Base-by-base conservation (phyloP, 441 rosid species). In the Viola pubescens region DNA sequence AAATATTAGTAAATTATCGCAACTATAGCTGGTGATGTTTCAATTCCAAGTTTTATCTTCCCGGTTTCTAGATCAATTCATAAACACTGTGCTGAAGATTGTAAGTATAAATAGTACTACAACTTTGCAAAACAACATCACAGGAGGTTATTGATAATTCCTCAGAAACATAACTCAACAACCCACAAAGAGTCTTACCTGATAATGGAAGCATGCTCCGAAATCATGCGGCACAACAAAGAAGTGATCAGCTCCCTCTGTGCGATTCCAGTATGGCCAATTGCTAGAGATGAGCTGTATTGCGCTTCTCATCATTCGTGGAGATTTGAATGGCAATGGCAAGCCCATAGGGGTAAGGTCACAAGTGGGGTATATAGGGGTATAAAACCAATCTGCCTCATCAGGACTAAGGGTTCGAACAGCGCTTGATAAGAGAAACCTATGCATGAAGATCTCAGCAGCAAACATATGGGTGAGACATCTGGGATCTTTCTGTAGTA, bases 391-490 rank as follows among this genome's bases (percentile, higher is more conserved):
- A 71, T 91, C 98, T 10, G 96, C 98, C 66, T 86, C 96, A 38
- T 84, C 83, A 0, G 96, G 96, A 66, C 85, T 82, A 53, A 72
- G 84, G 2, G 98, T 88, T 48, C 91, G 81, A 59, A 91, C 95
- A 5, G 92, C 79, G 40, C 96, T 91, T 5, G 98, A 85, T 62
- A 91, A 68, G 10, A 91, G 88, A 69, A 91, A 88, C 63, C 95
- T 74, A 61, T 91, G 98, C 96, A 88, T 88, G 58, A 60, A 91
- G 54, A 88, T 85, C 80, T 88, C 96, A 0, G 96, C 96, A 46
- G 98, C 98, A 76, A 91, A 91, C 98, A 91, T 91, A 72, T 91
- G 95, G 37, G 82, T 81, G 49, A 88, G 85, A 69, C 98, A 91
- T 76, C 98, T 77, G 19, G 95, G 85, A 13, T 91, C 98, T 61